phyloP scores from a whole-genome alignment of 2,329 filamentous ascomycete species.

The Didymella arachidicola region DNA sequence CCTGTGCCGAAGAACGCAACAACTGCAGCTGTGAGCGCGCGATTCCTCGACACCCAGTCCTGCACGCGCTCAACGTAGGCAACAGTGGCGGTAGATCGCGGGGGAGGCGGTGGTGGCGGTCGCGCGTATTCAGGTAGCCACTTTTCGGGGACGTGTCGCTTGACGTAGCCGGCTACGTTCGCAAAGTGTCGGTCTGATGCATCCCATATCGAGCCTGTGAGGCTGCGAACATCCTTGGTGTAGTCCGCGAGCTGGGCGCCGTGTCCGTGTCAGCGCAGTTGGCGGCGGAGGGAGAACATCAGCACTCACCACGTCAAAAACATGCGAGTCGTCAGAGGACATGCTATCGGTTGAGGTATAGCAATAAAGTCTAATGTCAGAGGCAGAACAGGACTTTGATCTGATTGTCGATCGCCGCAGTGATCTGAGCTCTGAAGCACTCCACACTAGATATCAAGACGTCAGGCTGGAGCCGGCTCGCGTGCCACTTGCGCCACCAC shows the following conservation, averaged over 20 bases:
- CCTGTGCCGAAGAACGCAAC: constrained; percentile 74
- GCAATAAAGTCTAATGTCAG: too few relatives aligned
- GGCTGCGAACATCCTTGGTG: constrained; percentile 71
- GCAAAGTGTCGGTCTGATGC: constrained; percentile 85
- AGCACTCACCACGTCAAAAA: constrained; percentile 74
- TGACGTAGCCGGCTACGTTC: constrained; percentile 72
- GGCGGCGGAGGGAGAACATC: constrained; percentile 9
- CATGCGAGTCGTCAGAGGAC: constrained; percentile 81
- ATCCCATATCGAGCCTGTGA: constrained; percentile 76
- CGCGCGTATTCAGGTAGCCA: constrained; percentile 78
- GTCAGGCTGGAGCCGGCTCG: constrained; percentile 10
- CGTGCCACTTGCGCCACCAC: constrained; percentile 26
- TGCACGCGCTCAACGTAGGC: constrained; percentile 66
- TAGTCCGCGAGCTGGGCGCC: constrained; percentile 62
- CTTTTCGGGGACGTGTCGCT: constrained; percentile 70
- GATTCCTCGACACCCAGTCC: constrained; percentile 76
- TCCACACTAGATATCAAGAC: constrained; percentile 6
- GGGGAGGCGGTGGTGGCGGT: constrained; percentile 59
- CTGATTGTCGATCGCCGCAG: constrained; percentile 1
- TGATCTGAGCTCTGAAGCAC: constrained; percentile 5
- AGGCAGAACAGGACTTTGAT: neutral
- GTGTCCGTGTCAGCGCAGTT: constrained; percentile 26
- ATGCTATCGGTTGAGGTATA: constrained; percentile 56
- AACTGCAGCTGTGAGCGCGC: constrained; percentile 74
- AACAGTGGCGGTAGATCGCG: constrained; percentile 50